Conservation (phyloP, 2,329 filamentous ascomycete species). For the Emergomyces africanus region DNA sequence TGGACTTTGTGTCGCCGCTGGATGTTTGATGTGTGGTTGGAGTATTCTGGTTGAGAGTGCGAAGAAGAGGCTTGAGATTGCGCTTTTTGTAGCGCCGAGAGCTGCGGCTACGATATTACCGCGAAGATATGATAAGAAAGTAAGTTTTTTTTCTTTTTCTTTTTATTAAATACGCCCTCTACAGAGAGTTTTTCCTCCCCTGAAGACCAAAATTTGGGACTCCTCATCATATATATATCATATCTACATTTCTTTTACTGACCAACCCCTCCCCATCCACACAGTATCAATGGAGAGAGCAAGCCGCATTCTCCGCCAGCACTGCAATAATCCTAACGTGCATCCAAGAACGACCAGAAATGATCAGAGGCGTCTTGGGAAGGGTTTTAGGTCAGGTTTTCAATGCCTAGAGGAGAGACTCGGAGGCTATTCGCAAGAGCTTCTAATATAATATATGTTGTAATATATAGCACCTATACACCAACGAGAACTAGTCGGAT, state of each 20-base stretch:
- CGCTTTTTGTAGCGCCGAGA: constrained; percentile 67
- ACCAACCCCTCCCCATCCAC: constrained; percentile 12
- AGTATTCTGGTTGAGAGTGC: constrained; percentile 61
- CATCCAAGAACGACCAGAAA: constrained; percentile 46
- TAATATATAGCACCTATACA: not conserved
- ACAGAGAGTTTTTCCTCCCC: too few species aligned
- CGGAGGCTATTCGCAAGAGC: not conserved
- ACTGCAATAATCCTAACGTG: constrained; percentile 58
- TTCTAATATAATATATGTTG: not conserved
- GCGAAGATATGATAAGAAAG: constrained; percentile 47
- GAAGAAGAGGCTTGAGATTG: constrained; percentile 57
- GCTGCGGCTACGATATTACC: constrained; percentile 65
- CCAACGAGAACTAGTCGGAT: not conserved
- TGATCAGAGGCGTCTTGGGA: constrained; percentile 58
- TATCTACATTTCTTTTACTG: constrained; percentile 1
- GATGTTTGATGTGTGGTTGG: constrained; percentile 68
- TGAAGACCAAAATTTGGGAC: too few species aligned
- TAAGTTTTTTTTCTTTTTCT: too few species aligned
- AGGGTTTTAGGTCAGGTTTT: constrained; percentile 43
- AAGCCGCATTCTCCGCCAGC: constrained; percentile 51
- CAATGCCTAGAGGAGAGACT: not conserved
- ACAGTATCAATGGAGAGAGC: constrained; percentile 55
- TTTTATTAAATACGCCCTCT: too few species aligned
- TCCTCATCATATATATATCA: too few species aligned
- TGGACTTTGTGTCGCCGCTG: constrained; percentile 54